Conservation (phyloP, 1,284 basidiomycete species). For the Sutorius eximius region DNA sequence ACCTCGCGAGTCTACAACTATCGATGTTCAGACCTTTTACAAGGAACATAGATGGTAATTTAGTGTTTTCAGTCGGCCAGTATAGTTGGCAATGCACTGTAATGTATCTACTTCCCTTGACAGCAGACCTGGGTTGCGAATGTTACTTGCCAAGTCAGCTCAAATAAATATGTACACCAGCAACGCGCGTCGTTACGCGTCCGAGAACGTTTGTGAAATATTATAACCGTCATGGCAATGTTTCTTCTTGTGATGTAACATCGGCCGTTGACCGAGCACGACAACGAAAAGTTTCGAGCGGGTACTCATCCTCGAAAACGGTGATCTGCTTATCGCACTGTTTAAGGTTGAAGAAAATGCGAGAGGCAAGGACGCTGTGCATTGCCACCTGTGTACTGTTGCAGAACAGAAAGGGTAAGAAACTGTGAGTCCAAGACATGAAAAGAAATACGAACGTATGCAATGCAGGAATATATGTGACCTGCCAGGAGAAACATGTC, state of each 20-base stretch:
- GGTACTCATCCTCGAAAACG: not conserved
- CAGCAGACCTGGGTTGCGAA: no score
- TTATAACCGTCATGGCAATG: not conserved
- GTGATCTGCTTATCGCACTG: slow-evolving; percentile 13
- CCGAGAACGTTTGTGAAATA: not conserved
- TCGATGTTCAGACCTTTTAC: no score
- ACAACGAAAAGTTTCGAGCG: slow-evolving; percentile 13
- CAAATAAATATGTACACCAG: no score
- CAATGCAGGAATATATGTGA: slow-evolving; percentile 19
- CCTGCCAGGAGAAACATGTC: slow-evolving; percentile 7
- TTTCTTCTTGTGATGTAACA: not conserved
- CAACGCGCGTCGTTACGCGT: not conserved
- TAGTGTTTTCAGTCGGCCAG: no score
- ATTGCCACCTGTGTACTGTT: slow-evolving; percentile 30
- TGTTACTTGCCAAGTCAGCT: no score
- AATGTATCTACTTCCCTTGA: no score
- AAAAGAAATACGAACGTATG: slow-evolving; percentile 27
- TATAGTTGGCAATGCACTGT: no score
- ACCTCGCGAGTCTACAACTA: no score
- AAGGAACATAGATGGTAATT: no score
- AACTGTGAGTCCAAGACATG: not conserved
- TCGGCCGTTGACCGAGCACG: not conserved
- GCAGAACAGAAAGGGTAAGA: slow-evolving; percentile 10
- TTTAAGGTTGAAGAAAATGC: slow-evolving; percentile 34
- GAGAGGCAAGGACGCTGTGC: slow-evolving; percentile 29